A percentile compares a stretch with the other conserved stretches of the same genome.
Conservation (phyloP, 163 green algal genomes). For the Scenedesmus sp. region DNA sequence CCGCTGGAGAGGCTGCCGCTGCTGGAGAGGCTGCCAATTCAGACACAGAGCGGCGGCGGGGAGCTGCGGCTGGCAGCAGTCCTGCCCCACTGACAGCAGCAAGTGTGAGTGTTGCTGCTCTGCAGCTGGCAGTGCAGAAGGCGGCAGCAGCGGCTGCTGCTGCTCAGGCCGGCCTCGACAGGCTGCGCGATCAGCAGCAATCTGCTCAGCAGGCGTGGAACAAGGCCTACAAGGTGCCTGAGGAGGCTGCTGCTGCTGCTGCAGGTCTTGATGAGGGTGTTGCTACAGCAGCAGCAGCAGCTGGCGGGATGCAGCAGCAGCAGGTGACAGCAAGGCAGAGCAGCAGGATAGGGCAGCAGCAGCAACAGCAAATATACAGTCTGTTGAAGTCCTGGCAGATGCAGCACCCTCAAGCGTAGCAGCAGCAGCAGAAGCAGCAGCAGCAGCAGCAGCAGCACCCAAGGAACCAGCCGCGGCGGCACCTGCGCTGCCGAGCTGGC, state of each 20-base stretch:
- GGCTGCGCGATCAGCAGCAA: constrained; percentile 22
- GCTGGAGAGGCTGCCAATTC: neutral
- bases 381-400: neutral
- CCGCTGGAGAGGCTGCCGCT: too few relatives aligned
- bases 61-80: constrained; percentile 21
- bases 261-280: neutral
- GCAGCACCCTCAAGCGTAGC: neutral
- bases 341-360: constrained; percentile 46
- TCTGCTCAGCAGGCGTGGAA: constrained; percentile 53
- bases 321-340: constrained; percentile 70
- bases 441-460: constrained; percentile 2
- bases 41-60: neutral
- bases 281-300: constrained; percentile 63
- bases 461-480: neutral
- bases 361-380: neutral
- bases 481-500: neutral
- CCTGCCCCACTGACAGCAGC: constrained; percentile 11
- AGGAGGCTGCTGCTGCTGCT: neutral
- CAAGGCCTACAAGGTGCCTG: constrained; percentile 64
- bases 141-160: constrained; percentile 63
- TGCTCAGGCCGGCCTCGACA: constrained; percentile 53
- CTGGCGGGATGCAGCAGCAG: constrained; percentile 73
- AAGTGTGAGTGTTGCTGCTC: constrained; percentile 62
- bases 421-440: neutral
- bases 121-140: constrained; percentile 80